These are phyloP conservation scores for Balakata baccata DNA, from an alignment of 345 rosid species.

Conservation along the genomic window DNA sequence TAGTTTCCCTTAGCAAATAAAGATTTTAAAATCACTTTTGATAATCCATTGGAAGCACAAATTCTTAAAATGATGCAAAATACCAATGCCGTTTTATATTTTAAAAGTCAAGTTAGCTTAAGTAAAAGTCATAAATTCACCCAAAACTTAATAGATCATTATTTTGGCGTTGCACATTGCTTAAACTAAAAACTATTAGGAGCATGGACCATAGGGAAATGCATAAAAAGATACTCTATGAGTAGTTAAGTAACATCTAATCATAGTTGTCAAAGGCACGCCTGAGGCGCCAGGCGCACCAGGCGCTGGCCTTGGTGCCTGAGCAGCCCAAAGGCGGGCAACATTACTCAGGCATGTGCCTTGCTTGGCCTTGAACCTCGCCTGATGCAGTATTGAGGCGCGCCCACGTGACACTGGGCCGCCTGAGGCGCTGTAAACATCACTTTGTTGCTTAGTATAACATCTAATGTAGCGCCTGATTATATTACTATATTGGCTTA, in stretches of 20 bases:
- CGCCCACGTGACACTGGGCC: too few species aligned
- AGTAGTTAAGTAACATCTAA: background rate
- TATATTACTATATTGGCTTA: too few species aligned
- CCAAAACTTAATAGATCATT: background rate
- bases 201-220: background rate
- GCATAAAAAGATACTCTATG: background rate
- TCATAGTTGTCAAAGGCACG: too few species aligned
- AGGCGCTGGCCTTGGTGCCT: too few species aligned
- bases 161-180: background rate
- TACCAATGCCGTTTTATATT: background rate
- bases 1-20: background rate
- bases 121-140: background rate
- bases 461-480: too few species aligned
- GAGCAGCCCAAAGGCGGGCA: too few species aligned
- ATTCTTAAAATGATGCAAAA: background rate
- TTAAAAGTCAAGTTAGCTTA: background rate
- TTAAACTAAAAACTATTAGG: background rate
- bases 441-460: too few species aligned
- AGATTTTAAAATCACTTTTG: background rate
- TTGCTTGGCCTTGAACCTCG: too few species aligned
- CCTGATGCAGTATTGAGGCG: too few species aligned
- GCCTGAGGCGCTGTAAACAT: too few species aligned
- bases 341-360: too few species aligned
- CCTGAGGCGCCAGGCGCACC: too few species aligned
- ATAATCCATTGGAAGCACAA: background rate